Conservation (phyloP, 2,329 filamentous ascomycete species). For the Ophiostoma himal-ulmi region DNA sequence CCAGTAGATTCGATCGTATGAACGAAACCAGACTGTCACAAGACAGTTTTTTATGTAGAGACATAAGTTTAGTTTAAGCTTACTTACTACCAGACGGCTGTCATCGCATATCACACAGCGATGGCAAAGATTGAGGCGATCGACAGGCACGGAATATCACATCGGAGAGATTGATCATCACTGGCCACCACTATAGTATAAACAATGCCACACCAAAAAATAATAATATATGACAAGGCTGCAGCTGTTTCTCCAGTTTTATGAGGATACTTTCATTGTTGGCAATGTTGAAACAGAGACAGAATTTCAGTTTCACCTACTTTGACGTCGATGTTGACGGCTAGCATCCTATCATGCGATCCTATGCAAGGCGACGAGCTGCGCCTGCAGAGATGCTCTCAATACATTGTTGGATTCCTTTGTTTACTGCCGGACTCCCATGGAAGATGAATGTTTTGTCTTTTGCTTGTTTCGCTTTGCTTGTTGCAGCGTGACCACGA, state of each 20-base stretch:
- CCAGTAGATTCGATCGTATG: not conserved
- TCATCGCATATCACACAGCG: not conserved
- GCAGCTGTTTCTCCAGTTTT: not conserved
- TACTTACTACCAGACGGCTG: not conserved
- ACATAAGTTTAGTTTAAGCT: not conserved
- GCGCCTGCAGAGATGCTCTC: not conserved
- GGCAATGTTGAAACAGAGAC: not conserved
- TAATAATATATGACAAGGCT: slow-evolving; percentile 6
- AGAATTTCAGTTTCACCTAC: not conserved
- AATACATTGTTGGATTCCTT: not conserved
- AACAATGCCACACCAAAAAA: not conserved
- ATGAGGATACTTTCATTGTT: not conserved
- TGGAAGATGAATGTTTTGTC: not conserved
- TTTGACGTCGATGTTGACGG: not conserved
- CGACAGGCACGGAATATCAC: not conserved
- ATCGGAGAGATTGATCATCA: not conserved
- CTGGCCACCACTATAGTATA: not conserved
- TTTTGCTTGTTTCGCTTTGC: not conserved
- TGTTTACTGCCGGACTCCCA: not conserved
- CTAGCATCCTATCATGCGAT: not conserved
- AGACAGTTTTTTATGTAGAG: not conserved
- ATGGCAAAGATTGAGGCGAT: not conserved
- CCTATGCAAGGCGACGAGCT: not conserved
- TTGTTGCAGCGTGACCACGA: not conserved
- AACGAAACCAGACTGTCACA: not conserved